These are phyloP conservation scores for Colletotrichum tamarilloi DNA, from an alignment of 2,329 filamentous ascomycete genomes.

Conservation along the genomic window DNA sequence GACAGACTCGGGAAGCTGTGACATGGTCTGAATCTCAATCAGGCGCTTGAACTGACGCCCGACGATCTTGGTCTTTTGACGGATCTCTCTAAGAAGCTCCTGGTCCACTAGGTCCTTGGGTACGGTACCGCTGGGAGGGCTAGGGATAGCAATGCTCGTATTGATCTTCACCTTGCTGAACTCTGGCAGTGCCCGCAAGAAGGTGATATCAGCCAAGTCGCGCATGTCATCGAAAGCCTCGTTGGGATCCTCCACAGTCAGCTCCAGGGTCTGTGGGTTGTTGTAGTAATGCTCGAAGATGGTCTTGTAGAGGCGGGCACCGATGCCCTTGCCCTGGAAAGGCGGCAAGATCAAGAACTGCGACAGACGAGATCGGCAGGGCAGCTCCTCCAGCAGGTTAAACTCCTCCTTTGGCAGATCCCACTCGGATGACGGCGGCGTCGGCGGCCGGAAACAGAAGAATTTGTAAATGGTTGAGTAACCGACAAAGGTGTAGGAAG, in stretches of 20 bases:
- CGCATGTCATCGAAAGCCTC: conserved; percentile 85
- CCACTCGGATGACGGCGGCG: conserved; percentile 57
- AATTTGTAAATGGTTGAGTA: conserved; percentile 93
- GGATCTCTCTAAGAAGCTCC: conserved; percentile 65
- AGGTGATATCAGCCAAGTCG: conserved; percentile 77
- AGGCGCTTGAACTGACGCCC: conserved; percentile 81
- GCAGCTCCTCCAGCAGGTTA: conserved; percentile 68
- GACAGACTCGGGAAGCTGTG: conserved; percentile 65
- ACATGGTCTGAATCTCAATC: conserved; percentile 80
- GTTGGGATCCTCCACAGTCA: conserved; percentile 95
- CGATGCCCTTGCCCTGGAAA: conserved; percentile 84
- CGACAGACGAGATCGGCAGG: conserved; percentile 85
- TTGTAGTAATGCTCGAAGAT: conserved; percentile 79
- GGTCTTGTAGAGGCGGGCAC: conserved; percentile 81
- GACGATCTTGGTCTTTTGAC: conserved; percentile 75
- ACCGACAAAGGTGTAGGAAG: conserved; percentile 84
- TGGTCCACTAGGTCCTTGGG: conserved; percentile 69
- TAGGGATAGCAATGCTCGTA: conserved; percentile 59
- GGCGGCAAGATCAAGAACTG: conserved; percentile 93
- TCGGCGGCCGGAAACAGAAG: conserved; percentile 70
- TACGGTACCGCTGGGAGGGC: conserved; percentile 49
- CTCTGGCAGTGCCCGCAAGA: conserved; percentile 68
- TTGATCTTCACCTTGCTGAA: conserved; percentile 70
- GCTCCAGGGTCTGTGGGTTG: conserved; percentile 77
- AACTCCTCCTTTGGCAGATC: conserved; percentile 58